Base-by-base conservation (phyloP, 2,329 filamentous ascomycete species). In the Aureobasidium mangrovei region DNA sequence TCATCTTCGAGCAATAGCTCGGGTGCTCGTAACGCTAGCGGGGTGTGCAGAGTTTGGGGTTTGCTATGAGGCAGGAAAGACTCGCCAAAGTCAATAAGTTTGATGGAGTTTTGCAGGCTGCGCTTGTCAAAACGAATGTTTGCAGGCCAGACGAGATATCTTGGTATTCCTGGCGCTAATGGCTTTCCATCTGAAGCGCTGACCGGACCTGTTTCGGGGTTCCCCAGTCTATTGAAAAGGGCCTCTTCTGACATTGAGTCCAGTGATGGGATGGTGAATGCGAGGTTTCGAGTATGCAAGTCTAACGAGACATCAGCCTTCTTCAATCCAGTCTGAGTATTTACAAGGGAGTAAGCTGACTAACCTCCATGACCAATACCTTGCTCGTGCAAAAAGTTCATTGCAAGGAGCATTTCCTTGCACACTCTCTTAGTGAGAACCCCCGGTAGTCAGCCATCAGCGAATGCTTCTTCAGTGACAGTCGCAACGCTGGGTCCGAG, bases 81-180 rank as follows among this genome's bases (percentile, higher is more conserved):
- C 59, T 71, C 61, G 1, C 70, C 68, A 53, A 71, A 72, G 55
- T 73, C 69, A 8, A 71, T 58, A n/a, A 70, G 64, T 42, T 69
- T 69, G 57, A 66, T 59, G 0, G 42, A 7, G 26, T 57, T 24
- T 8, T 35, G 24, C 24, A 53, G 12, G 18, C 28, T 31, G 1
- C 46, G 1, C 12, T 59, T 48, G 36, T 27, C 10, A 0, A 55
- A 45, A 27, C 57, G 60, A 5, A 57, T 58, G 9, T 51, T 54
- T 0, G 62, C 56, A 9, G 55, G 24, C 7, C 60, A 60, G 1
- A 67, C 56, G 18, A 64, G 63, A 44, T 52, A 49, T 3, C 36
- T 24, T 35, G 62, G 63, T 10, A 64, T 18, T 8, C 54, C 56
- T 8, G 60, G 53, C 8, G 41, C 58, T 4, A 64, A 38, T 44